Percentiles rank a stretch among this genome's conserved stretches.
These are phyloP conservation scores for Aspergillus heteromorphus DNA, from an alignment of 495 filamentous ascomycete species.

Conservation along the genomic window DNA sequence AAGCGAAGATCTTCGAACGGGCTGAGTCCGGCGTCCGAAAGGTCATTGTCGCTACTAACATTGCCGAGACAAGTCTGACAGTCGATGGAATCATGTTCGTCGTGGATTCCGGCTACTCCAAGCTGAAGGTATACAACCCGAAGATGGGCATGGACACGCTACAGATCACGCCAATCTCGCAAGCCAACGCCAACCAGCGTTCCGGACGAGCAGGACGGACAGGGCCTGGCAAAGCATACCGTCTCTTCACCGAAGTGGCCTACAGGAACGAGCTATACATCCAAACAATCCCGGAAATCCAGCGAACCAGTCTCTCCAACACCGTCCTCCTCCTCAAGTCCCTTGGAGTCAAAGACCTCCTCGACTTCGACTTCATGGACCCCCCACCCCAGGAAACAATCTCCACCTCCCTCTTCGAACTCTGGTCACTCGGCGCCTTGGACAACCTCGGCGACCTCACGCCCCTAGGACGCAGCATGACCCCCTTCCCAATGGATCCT, in stretches of 20 bases:
- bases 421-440: slow-evolving; percentile 93
- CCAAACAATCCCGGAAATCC: slow-evolving; percentile 97
- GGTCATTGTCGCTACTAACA: slow-evolving; percentile 97
- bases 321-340: slow-evolving; percentile 94
- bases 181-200: slow-evolving; percentile 90
- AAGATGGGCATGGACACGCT: slow-evolving; percentile 99
- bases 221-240: slow-evolving; percentile 91
- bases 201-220: slow-evolving; percentile 93
- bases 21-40: slow-evolving; percentile 89
- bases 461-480: slow-evolving; percentile 83
- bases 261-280: slow-evolving; percentile 97
- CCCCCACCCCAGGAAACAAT: slow-evolving; percentile 98
- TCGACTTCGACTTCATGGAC: slow-evolving; percentile 99
- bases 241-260: slow-evolving; percentile 88
- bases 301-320: slow-evolving; percentile 91
- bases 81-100: slow-evolving; percentile 99
- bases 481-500: slow-evolving; percentile 94
- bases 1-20: slow-evolving; percentile 94
- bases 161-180: slow-evolving; percentile 96
- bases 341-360: slow-evolving; percentile 84
- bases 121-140: slow-evolving; percentile 98
- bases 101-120: slow-evolving; percentile 92
- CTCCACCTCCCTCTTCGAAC: slow-evolving; percentile 92
- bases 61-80: slow-evolving; percentile 95
- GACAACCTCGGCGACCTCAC: slow-evolving; percentile 94